phyloP scores from a whole-genome alignment of 1,284 basidiomycete species.

The Athelia psychrophila region DNA sequence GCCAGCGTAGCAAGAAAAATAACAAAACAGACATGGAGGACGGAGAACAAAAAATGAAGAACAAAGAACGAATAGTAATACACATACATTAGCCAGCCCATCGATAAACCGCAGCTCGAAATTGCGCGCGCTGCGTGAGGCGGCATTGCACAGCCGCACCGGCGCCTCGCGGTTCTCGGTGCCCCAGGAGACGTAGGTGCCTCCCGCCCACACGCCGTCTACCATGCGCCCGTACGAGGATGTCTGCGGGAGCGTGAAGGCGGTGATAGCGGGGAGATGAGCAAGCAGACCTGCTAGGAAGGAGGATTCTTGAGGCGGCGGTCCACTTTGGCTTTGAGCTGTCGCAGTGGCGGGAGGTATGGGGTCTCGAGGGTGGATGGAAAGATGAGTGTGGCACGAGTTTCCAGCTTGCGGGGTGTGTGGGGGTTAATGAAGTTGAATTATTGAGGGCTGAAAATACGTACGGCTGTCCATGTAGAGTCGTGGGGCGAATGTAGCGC shows the following conservation, averaged over 20 bases:
- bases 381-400: slow-evolving; percentile 61
- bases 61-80: not conserved
- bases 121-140: slow-evolving; percentile 43
- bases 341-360: slow-evolving; percentile 7
- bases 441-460: slow-evolving; percentile 18
- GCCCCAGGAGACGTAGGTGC: slow-evolving; percentile 69
- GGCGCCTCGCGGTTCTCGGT: slow-evolving; percentile 66
- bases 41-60: too few relatives aligned
- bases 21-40: too few relatives aligned
- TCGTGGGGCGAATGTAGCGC: slow-evolving; percentile 64
- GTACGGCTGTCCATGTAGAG: slow-evolving; percentile 43
- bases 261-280: slow-evolving; percentile 53
- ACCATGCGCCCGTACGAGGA: slow-evolving; percentile 61
- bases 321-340: slow-evolving; percentile 6
- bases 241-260: slow-evolving; percentile 54
- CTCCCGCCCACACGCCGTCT: slow-evolving; percentile 70
- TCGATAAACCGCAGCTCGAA: slow-evolving; percentile 59
- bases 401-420: slow-evolving; percentile 42
- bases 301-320: slow-evolving; percentile 22
- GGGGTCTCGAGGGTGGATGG: slow-evolving; percentile 43
- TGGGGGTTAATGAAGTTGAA: not conserved
- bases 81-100: slow-evolving; percentile 37
- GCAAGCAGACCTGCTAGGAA: slow-evolving; percentile 53
- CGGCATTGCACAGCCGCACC: slow-evolving; percentile 54
- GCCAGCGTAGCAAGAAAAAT: not conserved